Percentiles rank a stretch among this genome's conserved stretches.
Evolutionary conservation across 441 rosid species (phyloP).

Genomic region (Gossypium lobatum): DNA sequence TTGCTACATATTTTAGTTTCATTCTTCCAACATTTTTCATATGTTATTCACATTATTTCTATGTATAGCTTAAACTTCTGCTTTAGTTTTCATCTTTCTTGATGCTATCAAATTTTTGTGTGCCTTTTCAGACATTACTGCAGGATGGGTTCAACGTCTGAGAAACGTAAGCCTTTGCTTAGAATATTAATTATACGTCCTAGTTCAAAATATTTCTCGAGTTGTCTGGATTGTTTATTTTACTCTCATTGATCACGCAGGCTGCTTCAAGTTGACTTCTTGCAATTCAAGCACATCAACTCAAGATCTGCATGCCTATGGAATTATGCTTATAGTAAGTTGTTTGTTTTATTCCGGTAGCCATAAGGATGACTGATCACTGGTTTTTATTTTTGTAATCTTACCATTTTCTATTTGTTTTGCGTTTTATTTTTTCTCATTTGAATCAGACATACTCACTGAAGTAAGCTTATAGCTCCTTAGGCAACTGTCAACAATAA

Average conservation of each 20-base stretch:
- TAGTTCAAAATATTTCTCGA: not conserved
- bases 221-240: not conserved
- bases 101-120: slow-evolving; percentile 8
- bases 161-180: slow-evolving; percentile 45
- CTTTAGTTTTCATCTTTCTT: not conserved
- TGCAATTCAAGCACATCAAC: slow-evolving; percentile 56
- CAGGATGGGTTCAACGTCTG: slow-evolving; percentile 78
- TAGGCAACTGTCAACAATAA: not conserved
- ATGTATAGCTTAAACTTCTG: not conserved
- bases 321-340: slow-evolving; percentile 84
- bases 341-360: not conserved
- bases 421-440: not conserved
- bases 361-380: not conserved
- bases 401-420: not conserved
- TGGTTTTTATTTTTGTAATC: slow-evolving; percentile 1
- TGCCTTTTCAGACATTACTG: slow-evolving; percentile 71
- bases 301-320: slow-evolving; percentile 88
- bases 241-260: slow-evolving; percentile 38
- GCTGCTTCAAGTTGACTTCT: slow-evolving; percentile 75
- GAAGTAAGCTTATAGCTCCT: not conserved
- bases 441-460: not conserved
- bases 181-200: slow-evolving; percentile 4
- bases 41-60: not conserved
- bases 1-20: slow-evolving; percentile 11
- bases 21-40: not conserved